Base-by-base conservation (phyloP, 495 filamentous ascomycete species). In the Podospora fimiseda region DNA sequence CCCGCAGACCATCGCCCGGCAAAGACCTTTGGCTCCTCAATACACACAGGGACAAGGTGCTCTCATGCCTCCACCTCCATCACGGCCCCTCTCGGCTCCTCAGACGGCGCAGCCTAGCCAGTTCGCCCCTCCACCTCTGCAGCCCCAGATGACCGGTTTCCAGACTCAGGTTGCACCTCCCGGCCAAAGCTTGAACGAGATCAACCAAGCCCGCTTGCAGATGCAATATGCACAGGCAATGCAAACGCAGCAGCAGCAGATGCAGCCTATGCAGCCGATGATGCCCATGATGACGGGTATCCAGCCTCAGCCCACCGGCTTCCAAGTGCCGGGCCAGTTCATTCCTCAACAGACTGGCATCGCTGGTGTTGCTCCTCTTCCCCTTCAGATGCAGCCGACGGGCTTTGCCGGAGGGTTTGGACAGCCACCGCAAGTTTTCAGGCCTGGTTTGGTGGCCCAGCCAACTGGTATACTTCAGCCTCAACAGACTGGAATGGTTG, bases 101-200 rank as follows among this genome's bases (percentile, higher is more conserved):
- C 89, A 92, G 64, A 86, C 89, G 30, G 82, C 83, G 48, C 88
- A 87, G 57, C 83, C 82, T 45, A 90, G 75, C 64, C 76, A 75
- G 2, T 92, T 95, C 61, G 79, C 81, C 7, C 75, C 85, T 23
- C 84, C 87, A 44, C 80, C 87, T 14, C 67, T 96, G 57, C 88
- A 93, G 59, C 86, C 90, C 20, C 90, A 95, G 65, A 76, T 90
- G 63, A 97, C 93, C 0, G 93, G 93, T 8, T 73, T 82, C 71
- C 74, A 51, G 67, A 61, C 74, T 16, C 79, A 76, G 44, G 65
- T 88, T 39, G 84, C 85, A 18, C 80, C 85, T 19, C 82, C 81
- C 1, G 88, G 89, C 40, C 89, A 92, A 64, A 90, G 84, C 57
- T 60, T 90, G 52, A 76, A 81, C 56, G 87, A 91, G 5, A 61